Base-by-base conservation (phyloP, 305 asterid genomes). In the Fraxinus albicans region DNA sequence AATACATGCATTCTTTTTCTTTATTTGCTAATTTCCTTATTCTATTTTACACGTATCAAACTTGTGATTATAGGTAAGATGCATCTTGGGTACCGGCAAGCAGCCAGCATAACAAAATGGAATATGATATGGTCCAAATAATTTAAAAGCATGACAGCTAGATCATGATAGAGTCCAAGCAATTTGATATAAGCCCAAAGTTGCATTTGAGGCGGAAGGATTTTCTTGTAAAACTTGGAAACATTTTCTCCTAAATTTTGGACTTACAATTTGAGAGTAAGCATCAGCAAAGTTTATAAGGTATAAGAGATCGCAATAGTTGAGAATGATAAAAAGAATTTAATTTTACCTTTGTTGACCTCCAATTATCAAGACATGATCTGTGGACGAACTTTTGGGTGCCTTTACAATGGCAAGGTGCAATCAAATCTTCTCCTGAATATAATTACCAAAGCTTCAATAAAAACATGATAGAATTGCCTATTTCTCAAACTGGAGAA, bases 291-390 rank as follows among this genome's bases (percentile, higher is more conserved):
- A 85, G 23, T 76, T 33, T 60, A 80, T 53, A 60, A 82, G 15
- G 42, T 58, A 34, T 47, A 75, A 70, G 65, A 38, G 42, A 78
- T 35, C 38, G 21, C 8, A 5, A 77, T 38, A 33, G 44, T 42
- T 34, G 38, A 38, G 80, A 58, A 72, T 65, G 77, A 69, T 44
- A 34, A 19, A 81, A 82, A 50, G 60, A 42, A 72, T 4, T 44
- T 21, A 15, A 38, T 19, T 80, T 86, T 50, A 96, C 98, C 99
- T 96, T 96, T 72, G 98, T 92, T 58, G 98, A 95, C 91, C 99
- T 93, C 99, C 99, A 96, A 88, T 95, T 92, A 89, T 96, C 99
- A 79, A 96, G 98, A 87, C 99, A 96, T 81, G 97, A 95, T 86
- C 98, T 89, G 87, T 96, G 98, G 84, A 96, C 99, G 82, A 88